Percentiles rank a stretch among this genome's conserved stretches.
These are phyloP conservation scores for Penicillium sp. DNA, from an alignment of 2,329 filamentous ascomycete species.

Conservation along the genomic window DNA sequence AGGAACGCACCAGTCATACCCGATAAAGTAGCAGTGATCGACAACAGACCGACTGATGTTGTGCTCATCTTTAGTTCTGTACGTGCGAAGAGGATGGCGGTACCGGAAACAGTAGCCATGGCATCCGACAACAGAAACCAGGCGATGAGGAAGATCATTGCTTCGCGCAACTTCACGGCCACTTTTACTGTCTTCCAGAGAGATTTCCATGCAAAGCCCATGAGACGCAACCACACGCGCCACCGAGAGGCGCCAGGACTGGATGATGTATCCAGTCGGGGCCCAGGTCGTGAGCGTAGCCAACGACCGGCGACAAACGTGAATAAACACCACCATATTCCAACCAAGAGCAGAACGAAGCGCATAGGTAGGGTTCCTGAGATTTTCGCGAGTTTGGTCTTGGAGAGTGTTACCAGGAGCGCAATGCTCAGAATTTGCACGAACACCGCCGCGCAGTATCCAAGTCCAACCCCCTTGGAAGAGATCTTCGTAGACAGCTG, in stretches of 20 bases:
- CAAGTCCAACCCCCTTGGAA: constrained; percentile 82
- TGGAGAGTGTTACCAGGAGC: constrained; percentile 60
- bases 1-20: constrained; percentile 82
- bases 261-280: constrained; percentile 52
- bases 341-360: constrained; percentile 77
- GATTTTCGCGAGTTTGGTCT: constrained; percentile 49
- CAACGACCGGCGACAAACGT: constrained; percentile 79
- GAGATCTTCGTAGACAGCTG: constrained; percentile 84
- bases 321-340: constrained; percentile 85
- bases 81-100: constrained; percentile 88
- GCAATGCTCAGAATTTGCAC: constrained; percentile 78
- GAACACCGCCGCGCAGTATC: constrained; percentile 79
- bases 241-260: constrained; percentile 20
- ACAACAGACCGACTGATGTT: constrained; percentile 79
- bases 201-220: constrained; percentile 78
- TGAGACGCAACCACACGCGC: constrained; percentile 64
- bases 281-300: constrained; percentile 79
- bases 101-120: constrained; percentile 86
- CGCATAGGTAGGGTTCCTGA: constrained; percentile 77
- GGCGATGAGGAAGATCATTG: constrained; percentile 76
- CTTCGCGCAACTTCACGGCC: constrained; percentile 69
- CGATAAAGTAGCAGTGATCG: constrained; percentile 78
- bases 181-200: constrained; percentile 74
- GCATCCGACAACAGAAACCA: constrained; percentile 93
- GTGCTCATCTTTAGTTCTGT: constrained; percentile 82